Conservation (phyloP, 805 yeast species). For the Kluyveromyces dobzhanskii region DNA sequence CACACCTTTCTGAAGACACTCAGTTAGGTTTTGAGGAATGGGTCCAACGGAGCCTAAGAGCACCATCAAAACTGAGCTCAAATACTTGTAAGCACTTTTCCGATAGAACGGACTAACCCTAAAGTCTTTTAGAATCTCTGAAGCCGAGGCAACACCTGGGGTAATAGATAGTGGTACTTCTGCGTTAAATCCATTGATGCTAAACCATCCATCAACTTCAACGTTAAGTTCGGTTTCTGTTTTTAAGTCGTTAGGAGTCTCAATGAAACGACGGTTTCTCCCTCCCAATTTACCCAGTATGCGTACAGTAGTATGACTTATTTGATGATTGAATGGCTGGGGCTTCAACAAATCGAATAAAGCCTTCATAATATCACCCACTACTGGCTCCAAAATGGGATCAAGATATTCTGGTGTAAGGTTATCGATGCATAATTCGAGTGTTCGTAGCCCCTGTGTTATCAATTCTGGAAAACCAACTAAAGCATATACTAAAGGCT, state of each 20-base stretch:
- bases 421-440: constrained; percentile 93
- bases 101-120: constrained; percentile 53
- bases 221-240: constrained; percentile 49
- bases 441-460: constrained; percentile 87
- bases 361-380: constrained; percentile 89
- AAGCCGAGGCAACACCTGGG: constrained; percentile 74
- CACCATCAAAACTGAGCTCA: constrained; percentile 56
- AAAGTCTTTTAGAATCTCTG: constrained; percentile 64
- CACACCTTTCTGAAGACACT: constrained; percentile 43
- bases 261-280: constrained; percentile 77
- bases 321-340: constrained; percentile 89
- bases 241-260: constrained; percentile 61
- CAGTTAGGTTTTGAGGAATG: constrained; percentile 34
- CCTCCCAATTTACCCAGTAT: constrained; percentile 96
- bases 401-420: constrained; percentile 94
- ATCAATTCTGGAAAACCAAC: constrained; percentile 88
- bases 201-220: constrained; percentile 59
- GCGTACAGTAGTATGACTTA: constrained; percentile 88
- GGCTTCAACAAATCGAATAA: constrained; percentile 88
- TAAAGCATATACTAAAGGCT: constrained; percentile 84
- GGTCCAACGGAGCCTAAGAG: constrained; percentile 41
- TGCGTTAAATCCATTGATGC: constrained; percentile 56
- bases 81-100: constrained; percentile 66
- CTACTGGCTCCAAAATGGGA: constrained; percentile 93
- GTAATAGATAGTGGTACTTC: constrained; percentile 70